A percentile compares a stretch with the other conserved stretches of the same genome.
Conservation (phyloP, 75 land plant genomes). For the Ceratopteris richardii region DNA sequence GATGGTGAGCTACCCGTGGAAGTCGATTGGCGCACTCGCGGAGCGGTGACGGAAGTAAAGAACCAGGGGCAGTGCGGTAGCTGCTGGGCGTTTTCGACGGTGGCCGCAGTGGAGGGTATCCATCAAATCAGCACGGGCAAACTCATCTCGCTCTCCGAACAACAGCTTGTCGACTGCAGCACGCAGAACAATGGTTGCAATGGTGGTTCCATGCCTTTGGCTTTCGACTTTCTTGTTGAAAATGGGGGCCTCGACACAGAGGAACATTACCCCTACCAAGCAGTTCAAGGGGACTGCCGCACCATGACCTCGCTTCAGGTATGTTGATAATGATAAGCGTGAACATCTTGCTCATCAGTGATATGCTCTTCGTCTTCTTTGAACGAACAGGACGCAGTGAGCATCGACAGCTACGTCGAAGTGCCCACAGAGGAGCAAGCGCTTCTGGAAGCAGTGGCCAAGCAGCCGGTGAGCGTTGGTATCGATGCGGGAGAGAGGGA, state of each 20-base stretch:
- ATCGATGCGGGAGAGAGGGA: conserved; percentile 63
- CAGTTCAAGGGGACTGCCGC: conserved; percentile 8
- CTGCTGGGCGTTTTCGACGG: conserved; percentile 38
- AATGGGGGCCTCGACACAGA: conserved; percentile 43
- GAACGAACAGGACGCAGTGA: conserved; percentile 39
- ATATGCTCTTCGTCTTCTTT: too few relatives aligned
- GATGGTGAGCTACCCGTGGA: conserved; percentile 15
- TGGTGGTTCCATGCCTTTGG: conserved; percentile 46
- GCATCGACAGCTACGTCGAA: conserved; percentile 67
- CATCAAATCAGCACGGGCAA: conserved; percentile 25
- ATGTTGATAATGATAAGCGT: too few relatives aligned
- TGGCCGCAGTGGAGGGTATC: conserved; percentile 34
- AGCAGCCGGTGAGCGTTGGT: conserved; percentile 81
- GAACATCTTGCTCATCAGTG: too few relatives aligned
- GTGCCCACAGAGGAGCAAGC: conserved; percentile 45
- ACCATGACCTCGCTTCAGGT: not conserved
- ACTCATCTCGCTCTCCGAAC: conserved; percentile 28
- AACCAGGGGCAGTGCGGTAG: conserved; percentile 46
- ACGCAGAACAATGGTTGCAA: conserved; percentile 34
- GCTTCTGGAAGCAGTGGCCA: conserved; percentile 59
- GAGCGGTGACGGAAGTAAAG: conserved; percentile 35
- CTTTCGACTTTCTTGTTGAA: conserved; percentile 26
- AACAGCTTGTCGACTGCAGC: conserved; percentile 40
- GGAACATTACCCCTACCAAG: conserved; percentile 55
- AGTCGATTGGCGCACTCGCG: conserved; percentile 40